Conservation (phyloP, 2,329 filamentous ascomycete species). For the Xylariaceae sp. region DNA sequence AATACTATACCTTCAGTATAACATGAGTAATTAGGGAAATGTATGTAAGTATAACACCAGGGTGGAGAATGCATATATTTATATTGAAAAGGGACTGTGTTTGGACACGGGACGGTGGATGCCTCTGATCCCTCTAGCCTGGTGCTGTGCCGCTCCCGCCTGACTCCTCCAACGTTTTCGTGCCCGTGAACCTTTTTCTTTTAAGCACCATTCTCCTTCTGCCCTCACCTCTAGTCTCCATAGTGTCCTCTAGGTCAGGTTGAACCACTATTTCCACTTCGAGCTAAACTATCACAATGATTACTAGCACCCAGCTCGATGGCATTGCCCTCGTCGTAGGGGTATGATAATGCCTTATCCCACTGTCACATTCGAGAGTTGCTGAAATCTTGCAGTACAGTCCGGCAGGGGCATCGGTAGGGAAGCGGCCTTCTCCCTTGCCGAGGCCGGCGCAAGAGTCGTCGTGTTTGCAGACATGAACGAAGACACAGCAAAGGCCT, state of each 20-base stretch:
- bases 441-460: conserved; percentile 25
- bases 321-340: conserved; percentile 24
- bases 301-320: conserved; percentile 24
- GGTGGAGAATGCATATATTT: too few species aligned
- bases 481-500: conserved; percentile 16
- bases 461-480: conserved; percentile 28
- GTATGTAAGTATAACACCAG: too few species aligned
- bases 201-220: too few species aligned
- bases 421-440: conserved; percentile 25
- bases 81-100: too few species aligned
- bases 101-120: too few species aligned
- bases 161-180: too few species aligned
- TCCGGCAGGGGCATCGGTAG: conserved; percentile 26
- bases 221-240: too few species aligned
- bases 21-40: too few species aligned
- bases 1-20: too few species aligned
- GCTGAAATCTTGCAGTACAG: neutral
- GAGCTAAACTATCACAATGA: conserved; percentile 7
- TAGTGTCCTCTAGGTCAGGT: neutral
- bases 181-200: too few species aligned
- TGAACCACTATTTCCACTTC: neutral
- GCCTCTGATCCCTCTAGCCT: too few species aligned
- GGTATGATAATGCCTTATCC: conserved; percentile 3
- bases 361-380: neutral
- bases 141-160: too few species aligned